Conservation (phyloP, 441 rosid genomes). For the Mallotus repandus region DNA sequence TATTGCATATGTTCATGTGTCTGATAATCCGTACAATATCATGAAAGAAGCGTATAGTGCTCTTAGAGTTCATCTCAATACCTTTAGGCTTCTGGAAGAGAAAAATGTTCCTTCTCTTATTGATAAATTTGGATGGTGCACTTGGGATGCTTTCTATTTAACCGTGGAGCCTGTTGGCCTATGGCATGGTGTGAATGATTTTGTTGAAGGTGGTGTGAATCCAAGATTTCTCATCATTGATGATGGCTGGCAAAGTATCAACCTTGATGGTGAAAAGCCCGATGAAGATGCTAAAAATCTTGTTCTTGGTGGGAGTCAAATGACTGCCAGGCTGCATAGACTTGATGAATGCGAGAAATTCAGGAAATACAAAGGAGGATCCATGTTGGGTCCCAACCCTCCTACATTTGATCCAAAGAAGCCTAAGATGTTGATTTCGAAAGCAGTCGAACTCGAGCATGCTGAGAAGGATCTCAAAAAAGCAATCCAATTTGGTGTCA, state of each 20-base stretch:
- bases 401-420: constrained; percentile 47
- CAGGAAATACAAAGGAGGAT: constrained; percentile 52
- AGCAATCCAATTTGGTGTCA: constrained; percentile 33
- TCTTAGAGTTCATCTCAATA: constrained; percentile 59
- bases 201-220: constrained; percentile 46
- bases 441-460: constrained; percentile 59
- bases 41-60: constrained; percentile 71
- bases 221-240: constrained; percentile 77
- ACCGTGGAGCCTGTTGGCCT: constrained; percentile 67
- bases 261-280: constrained; percentile 50
- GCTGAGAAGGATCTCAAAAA: constrained; percentile 46
- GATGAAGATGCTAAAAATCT: constrained; percentile 52
- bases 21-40: constrained; percentile 55
- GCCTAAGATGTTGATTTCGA: constrained; percentile 61
- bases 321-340: constrained; percentile 67
- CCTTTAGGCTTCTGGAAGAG: constrained; percentile 71
- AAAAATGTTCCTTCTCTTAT: constrained; percentile 58
- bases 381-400: constrained; percentile 41
- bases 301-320: constrained; percentile 77
- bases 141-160: constrained; percentile 85
- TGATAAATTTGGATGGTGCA: constrained; percentile 97
- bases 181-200: constrained; percentile 70
- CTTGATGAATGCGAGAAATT: constrained; percentile 70
- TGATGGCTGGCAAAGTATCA: constrained; percentile 91
- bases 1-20: constrained; percentile 62